Evolutionary conservation across 2,329 filamentous ascomycete genomes (phyloP), one percentile per base, ranked within the genome.

Genomic region (Pezicula radicicola): DNA sequence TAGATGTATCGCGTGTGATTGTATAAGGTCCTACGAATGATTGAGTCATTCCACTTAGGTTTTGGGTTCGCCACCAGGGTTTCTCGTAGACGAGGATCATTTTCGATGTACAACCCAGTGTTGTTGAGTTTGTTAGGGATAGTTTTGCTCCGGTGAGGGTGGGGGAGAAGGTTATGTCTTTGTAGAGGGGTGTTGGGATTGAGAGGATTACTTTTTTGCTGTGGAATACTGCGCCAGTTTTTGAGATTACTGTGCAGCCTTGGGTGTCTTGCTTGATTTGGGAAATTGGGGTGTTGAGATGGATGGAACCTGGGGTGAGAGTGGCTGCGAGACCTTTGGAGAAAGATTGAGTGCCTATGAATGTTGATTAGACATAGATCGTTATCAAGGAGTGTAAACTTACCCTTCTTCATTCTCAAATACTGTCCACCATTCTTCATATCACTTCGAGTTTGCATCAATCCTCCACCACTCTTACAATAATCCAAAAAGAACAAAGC

Each of bases 401-500:
- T 42, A 58, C 58, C 58, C 54, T 54, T 53, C 27, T 50, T 50
- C 15, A 58, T 54, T 46, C 58, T 48, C 35, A 58, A 42, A 55
- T 58, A 55, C 30, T 60, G 58, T 1, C 75, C 81, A 5, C 80
- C 81, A 40, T 72, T 59, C 51, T 77, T 75, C 19, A 68, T 60
- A 57, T 83, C 80, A 1, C 77, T 79, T 0, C 76, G 69, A 72
- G 83, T 78, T 42, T 73, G 67, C 52, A 78, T 52, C 3, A 83
- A 65, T 0, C 81, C 80, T 4, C 74, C 74, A 3, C 77, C 76
- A 10, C 70, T 72, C 56, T 74, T 76, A 69, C 75, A 77, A 65
- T 84, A 82, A 58, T 80, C 70, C 19, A 84, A 67, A 57, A 84
- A 81, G 59, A 68, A 83, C 1, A 79, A 61, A 0, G 79, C 78